Conservation (phyloP, 805 yeast species). For the Metschnikowia koreensis region DNA sequence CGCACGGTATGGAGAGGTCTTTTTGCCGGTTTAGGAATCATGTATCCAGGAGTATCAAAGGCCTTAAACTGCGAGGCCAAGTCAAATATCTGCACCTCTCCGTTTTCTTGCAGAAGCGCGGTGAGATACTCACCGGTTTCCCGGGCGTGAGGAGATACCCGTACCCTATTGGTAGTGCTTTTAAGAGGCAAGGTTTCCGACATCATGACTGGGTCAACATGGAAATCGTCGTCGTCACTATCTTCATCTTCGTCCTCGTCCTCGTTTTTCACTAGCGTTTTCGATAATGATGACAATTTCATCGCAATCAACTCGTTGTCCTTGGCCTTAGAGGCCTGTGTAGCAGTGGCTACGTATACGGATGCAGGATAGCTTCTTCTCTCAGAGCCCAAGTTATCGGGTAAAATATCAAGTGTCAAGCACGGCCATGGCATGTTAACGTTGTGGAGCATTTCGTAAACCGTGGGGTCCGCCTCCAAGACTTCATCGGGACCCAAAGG, state of each 20-base stretch:
- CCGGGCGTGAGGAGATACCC: constrained; percentile 76
- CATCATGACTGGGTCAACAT: constrained; percentile 83
- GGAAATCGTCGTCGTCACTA: constrained; percentile 61
- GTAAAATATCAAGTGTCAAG: constrained; percentile 82
- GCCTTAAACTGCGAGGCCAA: constrained; percentile 75
- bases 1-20: constrained; percentile 80
- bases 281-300: constrained; percentile 76
- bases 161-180: constrained; percentile 84
- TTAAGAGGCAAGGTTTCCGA: constrained; percentile 74
- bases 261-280: constrained; percentile 81
- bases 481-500: constrained; percentile 96
- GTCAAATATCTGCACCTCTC: constrained; percentile 86
- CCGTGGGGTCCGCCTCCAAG: constrained; percentile 93
- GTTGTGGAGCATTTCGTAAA: constrained; percentile 94
- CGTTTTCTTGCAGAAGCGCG: constrained; percentile 86
- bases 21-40: constrained; percentile 72
- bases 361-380: constrained; percentile 89
- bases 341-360: constrained; percentile 82
- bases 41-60: constrained; percentile 83
- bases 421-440: constrained; percentile 97
- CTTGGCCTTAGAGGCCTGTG: constrained; percentile 84
- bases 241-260: constrained; percentile 73
- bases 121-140: constrained; percentile 78
- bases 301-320: constrained; percentile 87
- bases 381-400: constrained; percentile 83